Evolutionary conservation across 306 rosid genomes (phyloP), one percentile per base, ranked within the genome.

Genomic region (Arachis hypogaea): DNA sequence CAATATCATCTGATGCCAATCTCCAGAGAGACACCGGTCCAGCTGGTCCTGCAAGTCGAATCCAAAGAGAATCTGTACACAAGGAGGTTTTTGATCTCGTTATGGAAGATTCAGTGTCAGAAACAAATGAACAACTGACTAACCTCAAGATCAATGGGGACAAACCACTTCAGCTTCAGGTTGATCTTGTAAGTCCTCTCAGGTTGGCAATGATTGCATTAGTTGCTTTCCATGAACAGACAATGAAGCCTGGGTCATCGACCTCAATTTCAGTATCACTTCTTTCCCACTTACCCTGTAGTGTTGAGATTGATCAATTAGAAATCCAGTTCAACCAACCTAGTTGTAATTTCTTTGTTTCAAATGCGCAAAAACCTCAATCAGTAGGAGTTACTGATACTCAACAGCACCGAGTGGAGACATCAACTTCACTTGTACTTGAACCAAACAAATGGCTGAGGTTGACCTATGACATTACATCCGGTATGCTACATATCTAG

Each of bases 151-250:
- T 91, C 69, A 74, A 80, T 11, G 79, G 63, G 28, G 84, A 83
- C 22, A 80, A 82, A 59, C 85, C 89, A 50, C 81, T 91, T 85
- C 96, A 85, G 84, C 89, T 94, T 67, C 97, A 89, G 84, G 81
- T 94, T 84, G 98, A 94, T 88, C 84, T 84, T 55, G 95, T 91
- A 66, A 94, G 96, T 82, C 98, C 98, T 44, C 96, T 91, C 63
- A 84, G 98, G 82, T 74, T 83, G 74, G 98, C 85, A 66, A 89
- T 94, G 86, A 90, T 94, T 76, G 97, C 95, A 33, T 89, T 97
- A 42, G 93, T 92, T 86, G 95, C 93, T 84, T 94, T 94, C 77
- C 97, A 89, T 80, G 98, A 92, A 76, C 96, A 88, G 83, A 68
- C 80, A 44, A 78, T 87, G 78, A 94, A 89, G 86, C 98, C 93